A percentile compares a stretch with the other conserved stretches of the same genome.
Conservation (phyloP, 2,329 filamentous ascomycete species). For the Hypomyces rosellus region DNA sequence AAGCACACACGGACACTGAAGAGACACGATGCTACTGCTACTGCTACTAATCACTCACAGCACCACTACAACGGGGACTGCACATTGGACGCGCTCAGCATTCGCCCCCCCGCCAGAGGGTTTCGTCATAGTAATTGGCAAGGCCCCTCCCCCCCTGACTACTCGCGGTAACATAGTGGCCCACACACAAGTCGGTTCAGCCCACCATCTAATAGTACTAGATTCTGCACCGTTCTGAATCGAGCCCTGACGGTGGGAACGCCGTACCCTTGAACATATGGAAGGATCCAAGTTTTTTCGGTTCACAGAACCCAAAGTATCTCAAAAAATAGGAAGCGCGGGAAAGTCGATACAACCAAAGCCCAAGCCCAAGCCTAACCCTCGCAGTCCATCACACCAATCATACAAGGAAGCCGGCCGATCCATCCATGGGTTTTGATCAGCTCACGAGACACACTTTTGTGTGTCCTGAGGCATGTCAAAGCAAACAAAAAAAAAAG, state of each 20-base stretch:
- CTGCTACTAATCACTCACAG: neutral
- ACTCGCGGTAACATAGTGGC: slow-evolving; percentile 4
- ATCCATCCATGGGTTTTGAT: slow-evolving; percentile 1
- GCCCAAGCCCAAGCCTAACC: neutral
- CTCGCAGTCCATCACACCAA: slow-evolving; percentile 12
- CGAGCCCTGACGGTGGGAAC: slow-evolving; percentile 5
- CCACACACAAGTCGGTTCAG: slow-evolving; percentile 9
- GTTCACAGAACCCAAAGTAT: slow-evolving; percentile 9
- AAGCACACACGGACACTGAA: neutral
- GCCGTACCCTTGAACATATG: slow-evolving; percentile 3
- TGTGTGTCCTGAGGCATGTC: slow-evolving; percentile 6
- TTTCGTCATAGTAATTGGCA: slow-evolving; percentile 7
- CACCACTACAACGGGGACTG: slow-evolving; percentile 1
- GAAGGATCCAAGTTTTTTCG: slow-evolving; percentile 4
- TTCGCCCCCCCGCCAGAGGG: slow-evolving; percentile 8
- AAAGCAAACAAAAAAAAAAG: slow-evolving; percentile 7
- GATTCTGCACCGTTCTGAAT: slow-evolving; percentile 6
- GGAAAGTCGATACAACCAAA: slow-evolving; percentile 4
- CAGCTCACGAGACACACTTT: slow-evolving; percentile 7
- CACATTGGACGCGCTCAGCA: slow-evolving; percentile 7
- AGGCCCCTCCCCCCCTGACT: slow-evolving; percentile 8
- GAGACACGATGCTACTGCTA: neutral
- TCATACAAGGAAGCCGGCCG: slow-evolving; percentile 12
- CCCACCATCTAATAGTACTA: slow-evolving; percentile 7
- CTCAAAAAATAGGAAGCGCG: slow-evolving; percentile 12